Percentiles rank a stretch among this genome's conserved stretches.
Conservation (phyloP, 116 monocot genomes). For the Zostera marina region DNA sequence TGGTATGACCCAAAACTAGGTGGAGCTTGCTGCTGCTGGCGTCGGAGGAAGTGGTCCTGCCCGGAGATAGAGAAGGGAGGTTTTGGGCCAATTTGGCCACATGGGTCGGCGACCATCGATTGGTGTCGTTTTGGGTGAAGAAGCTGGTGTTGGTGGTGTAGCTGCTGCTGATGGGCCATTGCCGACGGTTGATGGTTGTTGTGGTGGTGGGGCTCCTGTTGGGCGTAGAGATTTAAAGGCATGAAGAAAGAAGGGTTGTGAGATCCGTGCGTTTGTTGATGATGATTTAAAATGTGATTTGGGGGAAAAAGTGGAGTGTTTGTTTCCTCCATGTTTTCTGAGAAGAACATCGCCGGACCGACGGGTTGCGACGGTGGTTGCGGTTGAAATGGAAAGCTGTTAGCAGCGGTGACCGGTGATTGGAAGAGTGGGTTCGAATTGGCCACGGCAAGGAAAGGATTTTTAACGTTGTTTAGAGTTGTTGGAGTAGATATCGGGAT, state of each 20-base stretch:
- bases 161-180: background rate
- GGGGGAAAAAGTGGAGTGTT: constrained; percentile 10
- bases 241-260: constrained; percentile 34
- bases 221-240: constrained; percentile 6
- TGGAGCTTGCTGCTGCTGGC: constrained; percentile 10
- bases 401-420: background rate
- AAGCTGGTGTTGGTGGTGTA: constrained; percentile 15
- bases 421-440: constrained; percentile 8
- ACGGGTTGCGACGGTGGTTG: constrained; percentile 1
- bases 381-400: background rate
- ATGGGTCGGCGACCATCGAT: constrained; percentile 6
- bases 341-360: constrained; percentile 15
- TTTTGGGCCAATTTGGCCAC: constrained; percentile 1
- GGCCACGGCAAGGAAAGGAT: background rate
- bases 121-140: constrained; percentile 42
- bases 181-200: constrained; percentile 5
- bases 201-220: constrained; percentile 15
- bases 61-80: background rate
- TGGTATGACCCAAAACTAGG: constrained; percentile 8
- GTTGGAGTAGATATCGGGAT: background rate
- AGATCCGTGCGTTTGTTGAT: constrained; percentile 5
- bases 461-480: background rate
- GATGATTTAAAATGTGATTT: constrained; percentile 9
- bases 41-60: background rate
- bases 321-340: constrained; percentile 28